Conservation (phyloP, 441 rosid genomes). For the Gossypium schwendimanii region DNA sequence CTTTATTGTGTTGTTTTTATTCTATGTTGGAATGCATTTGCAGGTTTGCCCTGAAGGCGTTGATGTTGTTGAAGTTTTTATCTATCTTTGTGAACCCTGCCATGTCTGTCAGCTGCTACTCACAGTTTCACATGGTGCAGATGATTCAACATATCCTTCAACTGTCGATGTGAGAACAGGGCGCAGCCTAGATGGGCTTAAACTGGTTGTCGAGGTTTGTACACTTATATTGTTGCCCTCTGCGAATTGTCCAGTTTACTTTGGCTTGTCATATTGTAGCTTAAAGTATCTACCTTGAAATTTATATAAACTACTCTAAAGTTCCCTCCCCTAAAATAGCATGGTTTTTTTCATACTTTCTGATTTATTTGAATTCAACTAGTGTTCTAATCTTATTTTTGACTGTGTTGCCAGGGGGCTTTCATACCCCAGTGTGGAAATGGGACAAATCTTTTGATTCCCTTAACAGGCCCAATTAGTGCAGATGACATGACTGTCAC, state of each 20-base stretch:
- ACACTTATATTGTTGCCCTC: slow-evolving; percentile 12
- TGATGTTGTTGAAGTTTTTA: slow-evolving; percentile 76
- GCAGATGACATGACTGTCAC: slow-evolving; percentile 89
- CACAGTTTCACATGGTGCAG: slow-evolving; percentile 80
- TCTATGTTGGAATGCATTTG: slow-evolving; percentile 7
- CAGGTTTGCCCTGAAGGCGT: slow-evolving; percentile 85
- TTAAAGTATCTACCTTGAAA: not conserved
- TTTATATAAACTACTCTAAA: not conserved
- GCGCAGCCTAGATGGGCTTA: slow-evolving; percentile 68
- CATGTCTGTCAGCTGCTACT: slow-evolving; percentile 94
- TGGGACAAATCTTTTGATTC: slow-evolving; percentile 82
- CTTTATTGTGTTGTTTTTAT: not conserved
- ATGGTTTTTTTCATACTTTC: not conserved
- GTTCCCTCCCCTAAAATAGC: not conserved
- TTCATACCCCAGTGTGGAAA: slow-evolving; percentile 74
- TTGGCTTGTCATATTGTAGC: not conserved
- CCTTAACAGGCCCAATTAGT: slow-evolving; percentile 75
- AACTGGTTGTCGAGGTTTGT: slow-evolving; percentile 80
- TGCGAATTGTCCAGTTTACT: slow-evolving; percentile 11
- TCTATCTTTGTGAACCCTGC: slow-evolving; percentile 93
- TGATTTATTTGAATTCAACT: not conserved
- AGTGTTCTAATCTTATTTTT: slow-evolving; percentile 11
- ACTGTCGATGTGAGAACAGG: slow-evolving; percentile 88
- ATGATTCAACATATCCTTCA: slow-evolving; percentile 82
- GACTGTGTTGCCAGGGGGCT: slow-evolving; percentile 63